Base-by-base conservation (phyloP, 1,139 yeast species). In the Geotrichum fermentans region DNA sequence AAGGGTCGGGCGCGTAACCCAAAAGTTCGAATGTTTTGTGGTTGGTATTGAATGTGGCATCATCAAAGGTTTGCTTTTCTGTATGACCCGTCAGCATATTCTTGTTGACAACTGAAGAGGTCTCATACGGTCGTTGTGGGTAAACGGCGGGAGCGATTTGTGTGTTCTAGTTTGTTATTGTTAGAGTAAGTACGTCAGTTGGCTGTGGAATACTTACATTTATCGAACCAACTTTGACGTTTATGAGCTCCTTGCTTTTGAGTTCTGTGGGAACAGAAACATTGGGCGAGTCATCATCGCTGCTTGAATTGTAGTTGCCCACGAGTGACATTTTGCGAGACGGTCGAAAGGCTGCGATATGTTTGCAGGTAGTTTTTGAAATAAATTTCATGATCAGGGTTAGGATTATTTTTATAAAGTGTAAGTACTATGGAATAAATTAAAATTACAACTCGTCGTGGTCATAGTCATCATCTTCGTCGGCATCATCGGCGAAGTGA, bases 401-500 rank as follows among this genome's bases (percentile, higher is more conserved):
- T 10, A 18, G 38, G 38, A 16, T 14, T 17, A 26, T 16, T 37
- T 22, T 20, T 40, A 16, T 34, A 18, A 14, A 28, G 32, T 21
- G 29, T 18, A n/a, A 37, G 17, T 13, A 30, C 36, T 40, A 29
- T 18, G 26, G 20, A 37, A 37, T 37, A 30, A 33, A 28, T 22
- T 18, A 43, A 35, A 32, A 38, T 50, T 50, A 50, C 46, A 50
- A 43, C 43, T 50, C 53, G 29, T 50, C 53, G 45, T 50, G 50
- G 40, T 50, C 52, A 33, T 35, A 50, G 43, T 49, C 48, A 40
- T 41, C 45, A 28, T 49, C 52, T 32, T 33, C 35, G 30, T 82
- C 88, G 65, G 79, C 84, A 55, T 70, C 77, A 52, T 71, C 74
- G 64, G 80, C 86, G 46, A 76, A 82, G 52, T 70, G 79, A 47